Percentiles rank a stretch among this genome's conserved stretches.
phyloP scores from a whole-genome alignment of 164 flowering plant genomes.

The Echeveria elegans region DNA sequence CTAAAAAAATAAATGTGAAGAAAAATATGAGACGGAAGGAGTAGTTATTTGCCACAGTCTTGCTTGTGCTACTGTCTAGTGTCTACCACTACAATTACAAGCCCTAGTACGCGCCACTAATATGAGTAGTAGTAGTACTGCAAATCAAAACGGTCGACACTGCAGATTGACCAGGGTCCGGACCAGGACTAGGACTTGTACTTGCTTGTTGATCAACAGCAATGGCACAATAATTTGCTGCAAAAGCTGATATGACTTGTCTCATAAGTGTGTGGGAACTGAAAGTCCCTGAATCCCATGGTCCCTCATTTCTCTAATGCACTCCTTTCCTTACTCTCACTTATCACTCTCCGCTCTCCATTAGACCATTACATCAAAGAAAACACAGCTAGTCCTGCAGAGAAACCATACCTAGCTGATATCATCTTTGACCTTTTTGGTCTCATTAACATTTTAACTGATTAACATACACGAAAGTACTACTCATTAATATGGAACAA shows the following conservation, averaged over 20 bases:
- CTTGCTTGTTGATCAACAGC: not conserved
- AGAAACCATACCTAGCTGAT: not conserved
- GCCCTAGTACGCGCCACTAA: not conserved
- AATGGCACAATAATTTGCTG: not conserved
- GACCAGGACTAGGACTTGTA: not conserved
- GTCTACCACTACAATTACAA: too few relatives aligned
- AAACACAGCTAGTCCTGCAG: not conserved
- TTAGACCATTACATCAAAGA: not conserved
- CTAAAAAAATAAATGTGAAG: too few relatives aligned
- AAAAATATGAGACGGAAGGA: too few relatives aligned
- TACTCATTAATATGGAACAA: too few relatives aligned
- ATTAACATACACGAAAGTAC: not conserved
- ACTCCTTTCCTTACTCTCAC: too few relatives aligned
- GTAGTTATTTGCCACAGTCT: too few relatives aligned
- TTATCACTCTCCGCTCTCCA: too few relatives aligned
- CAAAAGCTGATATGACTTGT: not conserved
- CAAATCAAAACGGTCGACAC: not conserved
- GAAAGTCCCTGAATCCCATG: not conserved
- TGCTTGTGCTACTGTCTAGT: too few relatives aligned
- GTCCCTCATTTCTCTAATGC: constrained; percentile 1
- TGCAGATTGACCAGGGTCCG: not conserved
- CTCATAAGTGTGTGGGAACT: not conserved
- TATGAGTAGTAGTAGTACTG: not conserved
- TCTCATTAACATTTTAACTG: not conserved
- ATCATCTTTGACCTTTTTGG: not conserved